These are phyloP conservation scores for Vaccinium macrocarpon DNA, from an alignment of 148 eudicot genomes.

Conservation along the genomic window DNA sequence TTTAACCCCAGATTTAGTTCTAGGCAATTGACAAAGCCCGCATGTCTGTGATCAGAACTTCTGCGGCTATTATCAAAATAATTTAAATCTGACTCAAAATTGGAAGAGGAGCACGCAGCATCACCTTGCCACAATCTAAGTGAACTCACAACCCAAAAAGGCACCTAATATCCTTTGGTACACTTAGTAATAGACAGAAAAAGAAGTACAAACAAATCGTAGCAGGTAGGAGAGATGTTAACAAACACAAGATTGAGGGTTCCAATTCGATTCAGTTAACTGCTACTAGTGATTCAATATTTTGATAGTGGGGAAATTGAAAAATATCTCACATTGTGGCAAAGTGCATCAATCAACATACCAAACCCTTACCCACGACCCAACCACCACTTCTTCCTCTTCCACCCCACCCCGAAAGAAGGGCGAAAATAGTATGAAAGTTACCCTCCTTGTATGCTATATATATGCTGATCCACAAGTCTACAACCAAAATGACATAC, in stretches of 20 bases:
- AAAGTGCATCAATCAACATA: not conserved
- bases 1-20: not conserved
- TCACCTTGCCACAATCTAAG: not conserved
- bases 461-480: not conserved
- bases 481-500: not conserved
- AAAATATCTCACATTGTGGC: not conserved
- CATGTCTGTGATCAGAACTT: not conserved
- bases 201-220: not conserved
- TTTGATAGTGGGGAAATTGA: not conserved
- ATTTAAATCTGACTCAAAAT: not conserved
- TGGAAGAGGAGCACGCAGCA: not conserved
- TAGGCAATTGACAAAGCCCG: not conserved
- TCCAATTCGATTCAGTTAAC: no score
- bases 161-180: not conserved
- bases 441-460: not conserved
- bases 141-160: not conserved
- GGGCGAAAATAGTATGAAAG: not conserved
- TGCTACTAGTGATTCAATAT: no score
- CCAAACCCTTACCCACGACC: not conserved
- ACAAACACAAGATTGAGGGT: no score
- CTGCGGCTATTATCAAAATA: not conserved
- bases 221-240: no score
- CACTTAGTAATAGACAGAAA: not conserved
- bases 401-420: not conserved
- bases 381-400: not conserved